Conservation (phyloP, 2,329 filamentous ascomycete genomes). For the Ophiosphaerella korrae region DNA sequence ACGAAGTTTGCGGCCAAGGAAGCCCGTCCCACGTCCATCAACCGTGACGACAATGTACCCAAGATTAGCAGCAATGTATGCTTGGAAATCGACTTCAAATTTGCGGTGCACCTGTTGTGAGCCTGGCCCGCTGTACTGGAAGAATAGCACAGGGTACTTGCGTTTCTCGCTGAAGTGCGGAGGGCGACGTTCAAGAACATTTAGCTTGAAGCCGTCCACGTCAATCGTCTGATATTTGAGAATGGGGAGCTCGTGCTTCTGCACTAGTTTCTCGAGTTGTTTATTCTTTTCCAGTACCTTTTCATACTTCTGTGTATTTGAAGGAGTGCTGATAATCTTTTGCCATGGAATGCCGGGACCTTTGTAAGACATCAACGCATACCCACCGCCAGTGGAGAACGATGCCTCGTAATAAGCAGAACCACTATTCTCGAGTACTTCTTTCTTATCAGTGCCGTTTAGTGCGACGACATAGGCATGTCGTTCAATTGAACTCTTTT, state of each 20-base stretch:
- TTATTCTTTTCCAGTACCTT: constrained; percentile 79
- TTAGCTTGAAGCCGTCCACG: constrained; percentile 76
- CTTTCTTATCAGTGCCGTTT: constrained; percentile 72
- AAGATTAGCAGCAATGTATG: constrained; percentile 81
- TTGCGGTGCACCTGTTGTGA: constrained; percentile 83
- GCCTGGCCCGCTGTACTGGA: constrained; percentile 92
- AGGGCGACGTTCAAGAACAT: constrained; percentile 82
- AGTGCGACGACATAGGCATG: constrained; percentile 91
- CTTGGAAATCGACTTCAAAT: constrained; percentile 87
- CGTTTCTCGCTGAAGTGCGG: constrained; percentile 84
- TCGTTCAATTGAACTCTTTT: constrained; percentile 84
- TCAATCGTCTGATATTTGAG: constrained; percentile 82
- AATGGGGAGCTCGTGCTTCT: constrained; percentile 79
- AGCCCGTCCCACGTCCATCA: constrained; percentile 91
- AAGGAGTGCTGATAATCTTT: constrained; percentile 83
- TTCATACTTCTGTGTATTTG: constrained; percentile 67
- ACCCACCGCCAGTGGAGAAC: constrained; percentile 83
- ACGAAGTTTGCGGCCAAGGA: constrained; percentile 80
- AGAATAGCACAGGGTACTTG: constrained; percentile 92
- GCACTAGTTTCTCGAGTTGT: constrained; percentile 69
- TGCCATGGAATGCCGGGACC: constrained; percentile 91
- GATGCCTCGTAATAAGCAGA: constrained; percentile 82
- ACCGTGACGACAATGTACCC: constrained; percentile 95
- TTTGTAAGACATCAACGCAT: constrained; percentile 80
- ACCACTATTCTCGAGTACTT: constrained; percentile 73